phyloP scores from a whole-genome alignment of 2,329 filamentous ascomycete genomes.

The Phaeosphaeria sp. region DNA sequence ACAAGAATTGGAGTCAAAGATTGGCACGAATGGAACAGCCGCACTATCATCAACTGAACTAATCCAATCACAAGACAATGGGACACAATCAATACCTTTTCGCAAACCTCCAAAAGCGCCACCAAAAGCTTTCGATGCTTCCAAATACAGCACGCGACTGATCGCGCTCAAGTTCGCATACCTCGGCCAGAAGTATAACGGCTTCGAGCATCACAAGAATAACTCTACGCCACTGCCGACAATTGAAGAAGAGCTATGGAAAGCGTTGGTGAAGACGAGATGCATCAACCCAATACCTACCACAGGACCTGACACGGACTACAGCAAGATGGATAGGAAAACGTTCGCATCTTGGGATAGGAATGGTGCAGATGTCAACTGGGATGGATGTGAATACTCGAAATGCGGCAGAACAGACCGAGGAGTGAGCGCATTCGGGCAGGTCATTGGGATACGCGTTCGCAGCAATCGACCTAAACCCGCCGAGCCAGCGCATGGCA shows the following conservation, averaged over 20 bases:
- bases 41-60: slow-evolving; percentile 2
- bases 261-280: slow-evolving; percentile 80
- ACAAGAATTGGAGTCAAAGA: slow-evolving; percentile 37
- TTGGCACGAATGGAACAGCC: slow-evolving; percentile 2
- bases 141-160: slow-evolving; percentile 80
- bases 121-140: slow-evolving; percentile 72
- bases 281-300: slow-evolving; percentile 64
- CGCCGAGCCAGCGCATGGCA: slow-evolving; percentile 2
- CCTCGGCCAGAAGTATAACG: slow-evolving; percentile 87
- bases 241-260: slow-evolving; percentile 93
- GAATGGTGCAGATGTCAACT: slow-evolving; percentile 66
- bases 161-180: slow-evolving; percentile 96
- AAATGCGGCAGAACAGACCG: slow-evolving; percentile 94
- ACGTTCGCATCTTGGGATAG: slow-evolving; percentile 47
- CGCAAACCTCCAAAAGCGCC: slow-evolving; percentile 44
- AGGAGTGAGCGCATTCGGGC: slow-evolving; percentile 95
- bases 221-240: slow-evolving; percentile 74
- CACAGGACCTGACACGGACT: slow-evolving; percentile 37
- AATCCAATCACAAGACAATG: slow-evolving; percentile 2
- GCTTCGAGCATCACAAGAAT: slow-evolving; percentile 84
- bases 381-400: slow-evolving; percentile 85
- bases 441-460: slow-evolving; percentile 85
- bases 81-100: slow-evolving; percentile 18
- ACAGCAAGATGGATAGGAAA: slow-evolving; percentile 32
- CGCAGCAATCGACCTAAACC: slow-evolving; percentile 73